Evolutionary conservation across 2,329 filamentous ascomycete species (phyloP), one percentile per base, ranked within the genome.

Genomic region (Rachicladosporium sp.): DNA sequence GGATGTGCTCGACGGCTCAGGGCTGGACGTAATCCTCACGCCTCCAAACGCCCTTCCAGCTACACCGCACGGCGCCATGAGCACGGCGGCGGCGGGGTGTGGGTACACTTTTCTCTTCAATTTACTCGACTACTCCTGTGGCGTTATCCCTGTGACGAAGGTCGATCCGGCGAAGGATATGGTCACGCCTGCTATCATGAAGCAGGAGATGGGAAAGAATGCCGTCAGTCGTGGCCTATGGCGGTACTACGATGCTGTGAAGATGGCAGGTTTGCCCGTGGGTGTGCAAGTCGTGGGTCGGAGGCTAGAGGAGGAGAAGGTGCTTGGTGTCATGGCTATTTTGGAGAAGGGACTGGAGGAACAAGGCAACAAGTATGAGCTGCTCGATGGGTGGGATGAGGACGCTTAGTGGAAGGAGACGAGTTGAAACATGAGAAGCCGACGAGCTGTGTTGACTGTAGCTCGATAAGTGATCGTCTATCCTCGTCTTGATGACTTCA

Each of bases 41-140:
- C 82, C 83, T n/a, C 86, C 80, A 0, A 94, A 95, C 58, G 86
- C 88, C 0, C 93, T 86, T 0, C 87, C 88, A 1, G 88, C 88
- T 1, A 75, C 93, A 3, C 87, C 87, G 1, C 87, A 93, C 56
- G 76, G 79, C 35, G 87, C 78, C 0, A 95, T 94, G 86, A 75
- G 76, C 49, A 79, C 89, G 51, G 85, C 85, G 2, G 78, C 91
- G 33, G 82, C 81, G 46, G 85, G 80, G 49, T 95, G 88, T 53
- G 87, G 86, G 1, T 95, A 96, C 56, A 95, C 88, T 0, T 94
- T 95, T 57, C 63, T 94, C 41, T 96, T 91, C 66, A 95, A 95
- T 52, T 49, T 95, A 53, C 74, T 95, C 36, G 89, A 95, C 57
- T 95, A 95, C 61, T 76, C 82, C 1, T 74, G 76, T 9, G 87